Percentiles rank a stretch among this genome's conserved stretches.
These are phyloP conservation scores for Monosporozyma unispora DNA, from an alignment of 805 yeast species.

Conservation along the genomic window DNA sequence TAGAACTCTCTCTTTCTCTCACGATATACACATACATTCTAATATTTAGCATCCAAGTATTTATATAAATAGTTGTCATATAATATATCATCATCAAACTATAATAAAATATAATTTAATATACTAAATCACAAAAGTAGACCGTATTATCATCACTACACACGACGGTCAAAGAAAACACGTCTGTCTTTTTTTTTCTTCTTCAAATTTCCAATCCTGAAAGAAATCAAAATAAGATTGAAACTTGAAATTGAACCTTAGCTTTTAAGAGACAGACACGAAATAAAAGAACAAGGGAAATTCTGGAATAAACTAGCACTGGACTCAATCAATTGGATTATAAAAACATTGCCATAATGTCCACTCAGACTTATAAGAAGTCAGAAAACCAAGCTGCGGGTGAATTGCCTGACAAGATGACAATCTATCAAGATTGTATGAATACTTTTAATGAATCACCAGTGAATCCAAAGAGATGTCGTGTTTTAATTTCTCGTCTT, in stretches of 20 bases:
- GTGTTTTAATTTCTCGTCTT: slow-evolving; percentile 71
- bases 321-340: neutral
- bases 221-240: neutral
- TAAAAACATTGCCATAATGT: slow-evolving; percentile 39
- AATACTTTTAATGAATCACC: slow-evolving; percentile 89
- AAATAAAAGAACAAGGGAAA: neutral
- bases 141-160: neutral
- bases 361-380: slow-evolving; percentile 75
- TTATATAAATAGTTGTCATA: neutral
- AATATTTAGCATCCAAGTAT: neutral
- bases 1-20: neutral
- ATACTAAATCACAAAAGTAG: neutral
- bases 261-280: neutral
- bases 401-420: slow-evolving; percentile 84
- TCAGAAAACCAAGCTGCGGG: slow-evolving; percentile 67
- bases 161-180: neutral
- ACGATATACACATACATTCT: neutral
- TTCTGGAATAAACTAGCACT: too few relatives aligned
- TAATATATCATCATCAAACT: neutral
- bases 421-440: slow-evolving; percentile 90
- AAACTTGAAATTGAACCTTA: neutral
- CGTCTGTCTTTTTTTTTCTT: neutral
- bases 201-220: neutral
- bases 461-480: slow-evolving; percentile 78
- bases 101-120: neutral